Conservation (phyloP, 2,329 filamentous ascomycete genomes). For the Diaporthe sp. region DNA sequence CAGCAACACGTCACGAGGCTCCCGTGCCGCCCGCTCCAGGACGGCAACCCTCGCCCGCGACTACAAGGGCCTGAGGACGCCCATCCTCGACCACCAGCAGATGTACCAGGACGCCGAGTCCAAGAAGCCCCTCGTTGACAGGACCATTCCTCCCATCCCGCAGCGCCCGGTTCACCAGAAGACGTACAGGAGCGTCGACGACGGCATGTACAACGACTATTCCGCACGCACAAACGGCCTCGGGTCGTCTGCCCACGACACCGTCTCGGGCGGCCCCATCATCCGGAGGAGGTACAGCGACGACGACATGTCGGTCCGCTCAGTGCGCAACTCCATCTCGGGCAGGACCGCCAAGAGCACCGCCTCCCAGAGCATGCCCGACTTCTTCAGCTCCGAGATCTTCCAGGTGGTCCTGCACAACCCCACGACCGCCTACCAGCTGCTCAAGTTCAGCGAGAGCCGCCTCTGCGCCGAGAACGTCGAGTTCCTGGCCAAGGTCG, state of each 20-base stretch:
- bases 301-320: slow-evolving; percentile 32
- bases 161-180: slow-evolving; percentile 18
- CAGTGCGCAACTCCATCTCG: slow-evolving; percentile 29
- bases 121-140: slow-evolving; percentile 9
- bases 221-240: slow-evolving; percentile 16
- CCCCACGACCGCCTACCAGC: slow-evolving; percentile 58
- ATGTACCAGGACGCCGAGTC: slow-evolving; percentile 35
- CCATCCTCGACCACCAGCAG: slow-evolving; percentile 34
- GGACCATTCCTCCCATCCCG: background rate
- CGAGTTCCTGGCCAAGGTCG: slow-evolving; percentile 63
- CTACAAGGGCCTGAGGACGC: slow-evolving; percentile 29
- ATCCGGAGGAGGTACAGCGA: slow-evolving; percentile 34
- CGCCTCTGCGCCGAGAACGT: slow-evolving; percentile 58
- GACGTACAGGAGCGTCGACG: slow-evolving; percentile 22
- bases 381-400: slow-evolving; percentile 58
- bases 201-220: slow-evolving; percentile 33
- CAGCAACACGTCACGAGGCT: slow-evolving; percentile 26
- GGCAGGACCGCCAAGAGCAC: slow-evolving; percentile 31
- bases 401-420: slow-evolving; percentile 59
- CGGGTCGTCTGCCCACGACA: background rate
- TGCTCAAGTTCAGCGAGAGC: slow-evolving; percentile 58
- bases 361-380: slow-evolving; percentile 47
- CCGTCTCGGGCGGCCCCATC: slow-evolving; percentile 14
- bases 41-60: slow-evolving; percentile 14
- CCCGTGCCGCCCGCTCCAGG: slow-evolving; percentile 14